A percentile compares a stretch with the other conserved stretches of the same genome.
These are phyloP conservation scores for Handroanthus guayacan DNA, from an alignment of 257 asterid genomes.

Conservation along the genomic window DNA sequence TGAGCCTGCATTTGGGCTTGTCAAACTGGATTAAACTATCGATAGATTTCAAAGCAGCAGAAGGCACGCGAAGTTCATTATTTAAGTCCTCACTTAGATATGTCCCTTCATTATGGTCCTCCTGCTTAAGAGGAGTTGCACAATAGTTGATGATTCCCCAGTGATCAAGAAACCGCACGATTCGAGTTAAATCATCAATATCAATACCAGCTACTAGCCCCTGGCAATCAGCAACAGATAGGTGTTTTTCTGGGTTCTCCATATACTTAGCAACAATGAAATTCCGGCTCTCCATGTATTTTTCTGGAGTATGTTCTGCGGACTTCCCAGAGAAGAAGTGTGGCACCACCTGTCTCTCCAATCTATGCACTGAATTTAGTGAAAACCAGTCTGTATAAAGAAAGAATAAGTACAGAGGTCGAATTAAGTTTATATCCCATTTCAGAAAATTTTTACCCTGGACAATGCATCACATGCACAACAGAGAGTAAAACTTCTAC, in stretches of 20 bases:
- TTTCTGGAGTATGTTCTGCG: slow-evolving; percentile 65
- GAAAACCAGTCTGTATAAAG: slow-evolving; percentile 75
- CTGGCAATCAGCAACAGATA: slow-evolving; percentile 59
- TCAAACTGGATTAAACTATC: slow-evolving; percentile 78
- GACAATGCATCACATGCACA: background rate
- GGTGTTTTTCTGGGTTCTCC: slow-evolving; percentile 66
- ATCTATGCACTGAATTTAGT: slow-evolving; percentile 68
- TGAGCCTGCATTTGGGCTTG: slow-evolving; percentile 68
- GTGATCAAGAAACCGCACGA: slow-evolving; percentile 75
- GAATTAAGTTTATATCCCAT: slow-evolving; percentile 15
- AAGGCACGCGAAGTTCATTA: slow-evolving; percentile 65
- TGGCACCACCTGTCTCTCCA: slow-evolving; percentile 90
- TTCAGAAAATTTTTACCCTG: background rate
- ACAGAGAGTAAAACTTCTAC: background rate
- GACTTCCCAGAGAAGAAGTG: slow-evolving; percentile 79
- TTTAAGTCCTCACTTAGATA: slow-evolving; percentile 58
- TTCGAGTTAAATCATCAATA: slow-evolving; percentile 62
- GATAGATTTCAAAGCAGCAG: slow-evolving; percentile 63
- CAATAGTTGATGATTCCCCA: slow-evolving; percentile 81
- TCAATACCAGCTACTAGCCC: slow-evolving; percentile 54
- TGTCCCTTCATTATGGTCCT: slow-evolving; percentile 47
- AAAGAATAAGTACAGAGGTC: background rate
- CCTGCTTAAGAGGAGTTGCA: slow-evolving; percentile 53
- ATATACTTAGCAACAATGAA: slow-evolving; percentile 69
- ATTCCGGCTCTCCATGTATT: slow-evolving; percentile 70